phyloP scores from a whole-genome alignment of 1,139 yeast species.

The Suhomyces choctaworum region DNA sequence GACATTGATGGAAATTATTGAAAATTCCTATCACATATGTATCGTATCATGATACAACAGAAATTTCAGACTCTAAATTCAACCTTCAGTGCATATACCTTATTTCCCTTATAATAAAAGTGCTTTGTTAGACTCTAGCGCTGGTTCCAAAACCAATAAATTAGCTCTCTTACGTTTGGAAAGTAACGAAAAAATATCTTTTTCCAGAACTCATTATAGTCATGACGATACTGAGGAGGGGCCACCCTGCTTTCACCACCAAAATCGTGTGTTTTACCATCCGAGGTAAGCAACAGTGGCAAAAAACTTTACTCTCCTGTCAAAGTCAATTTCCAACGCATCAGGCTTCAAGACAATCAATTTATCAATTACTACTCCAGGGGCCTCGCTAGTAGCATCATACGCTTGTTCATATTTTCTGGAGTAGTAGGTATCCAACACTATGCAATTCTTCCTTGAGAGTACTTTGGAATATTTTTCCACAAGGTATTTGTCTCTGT shows the following conservation, averaged over 20 bases:
- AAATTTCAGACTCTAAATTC: too few relatives aligned
- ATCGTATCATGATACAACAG: too few relatives aligned
- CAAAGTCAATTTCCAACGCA: conserved; percentile 15
- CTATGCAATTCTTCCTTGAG: conserved; percentile 48
- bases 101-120: conserved; percentile 20
- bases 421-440: conserved; percentile 40
- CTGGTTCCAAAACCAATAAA: conserved; percentile 27
- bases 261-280: conserved; percentile 28
- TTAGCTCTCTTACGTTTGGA: conserved; percentile 21
- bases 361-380: conserved; percentile 29
- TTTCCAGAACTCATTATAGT: conserved; percentile 26
- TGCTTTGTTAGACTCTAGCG: conserved; percentile 30
- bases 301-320: conserved; percentile 26
- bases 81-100: conserved; percentile 6
- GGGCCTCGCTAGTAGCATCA: conserved; percentile 39
- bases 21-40: too few relatives aligned
- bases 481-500: too few relatives aligned
- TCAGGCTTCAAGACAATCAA: conserved; percentile 13
- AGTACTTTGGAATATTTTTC: conserved; percentile 46
- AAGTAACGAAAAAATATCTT: conserved; percentile 21
- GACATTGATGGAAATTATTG: too few relatives aligned
- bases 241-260: conserved; percentile 18
- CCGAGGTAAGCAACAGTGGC: conserved; percentile 38
- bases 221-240: conserved; percentile 20
- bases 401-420: conserved; percentile 45